phyloP scores from a whole-genome alignment of 768 basidiomycete species.

The Gymnopilus dilepis region DNA sequence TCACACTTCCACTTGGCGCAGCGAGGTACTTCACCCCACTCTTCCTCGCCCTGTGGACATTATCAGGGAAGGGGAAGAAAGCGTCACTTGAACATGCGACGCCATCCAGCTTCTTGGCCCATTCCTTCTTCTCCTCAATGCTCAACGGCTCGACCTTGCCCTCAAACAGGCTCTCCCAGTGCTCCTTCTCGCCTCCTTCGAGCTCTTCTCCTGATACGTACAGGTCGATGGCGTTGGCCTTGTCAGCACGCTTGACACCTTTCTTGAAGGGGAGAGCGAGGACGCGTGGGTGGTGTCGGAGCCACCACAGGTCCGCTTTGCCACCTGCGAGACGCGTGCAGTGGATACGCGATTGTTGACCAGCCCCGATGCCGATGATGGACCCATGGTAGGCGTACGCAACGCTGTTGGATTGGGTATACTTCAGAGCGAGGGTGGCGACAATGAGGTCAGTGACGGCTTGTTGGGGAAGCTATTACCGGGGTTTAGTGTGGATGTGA shows the following conservation, averaged over 20 bases:
- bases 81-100: slow-evolving; percentile 97
- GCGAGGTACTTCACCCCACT: slow-evolving; percentile 94
- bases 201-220: slow-evolving; percentile 91
- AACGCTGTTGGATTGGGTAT: slow-evolving; percentile 99
- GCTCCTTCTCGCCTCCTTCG: slow-evolving; percentile 86
- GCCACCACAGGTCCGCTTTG: slow-evolving; percentile 99
- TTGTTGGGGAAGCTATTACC: slow-evolving; percentile 67
- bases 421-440: slow-evolving; percentile 95
- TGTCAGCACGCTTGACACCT: slow-evolving; percentile 96
- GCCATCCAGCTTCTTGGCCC: slow-evolving; percentile 75
- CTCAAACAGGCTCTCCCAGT: slow-evolving; percentile 93
- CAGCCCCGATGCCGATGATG: slow-evolving; percentile 94
- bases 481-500: neutral
- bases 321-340: slow-evolving; percentile 97
- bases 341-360: slow-evolving; percentile 98
- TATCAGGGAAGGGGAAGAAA: slow-evolving; percentile 99
- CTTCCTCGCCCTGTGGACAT: slow-evolving; percentile 90
- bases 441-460: slow-evolving; percentile 94
- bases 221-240: slow-evolving; percentile 97
- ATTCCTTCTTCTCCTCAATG: slow-evolving; percentile 73
- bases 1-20: slow-evolving; percentile 92
- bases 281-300: slow-evolving; percentile 94
- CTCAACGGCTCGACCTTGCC: slow-evolving; percentile 66
- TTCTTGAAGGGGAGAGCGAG: slow-evolving; percentile 95
- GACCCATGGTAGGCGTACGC: slow-evolving; percentile 93